Base-by-base conservation (phyloP, 2,329 filamentous ascomycete genomes). In the Fusarium mundagurra region DNA sequence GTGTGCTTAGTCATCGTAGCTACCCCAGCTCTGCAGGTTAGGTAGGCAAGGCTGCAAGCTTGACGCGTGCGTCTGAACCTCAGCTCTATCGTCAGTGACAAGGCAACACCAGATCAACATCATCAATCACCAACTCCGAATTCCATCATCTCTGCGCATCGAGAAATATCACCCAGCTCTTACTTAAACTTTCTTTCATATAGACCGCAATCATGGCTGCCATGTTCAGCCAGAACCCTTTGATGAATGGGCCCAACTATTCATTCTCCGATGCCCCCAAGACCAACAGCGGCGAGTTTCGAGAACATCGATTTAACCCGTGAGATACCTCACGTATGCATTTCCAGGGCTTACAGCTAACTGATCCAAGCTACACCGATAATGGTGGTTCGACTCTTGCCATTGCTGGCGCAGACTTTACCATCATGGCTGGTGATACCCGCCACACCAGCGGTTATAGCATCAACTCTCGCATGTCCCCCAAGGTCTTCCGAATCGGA, bases 401-500 rank as follows among this genome's bases (percentile, higher is more conserved):
- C 80, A 98, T 99, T 84, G 92, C 94, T 44, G 96, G 97, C 78
- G 91, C 92, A 81, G 94, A 97, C 87, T 99, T 98, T 88, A 91
- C 95, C 81, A 97, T 99, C 86, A 91, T 99, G 83, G 96, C 96
- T 50, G 96, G 97, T 85, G 96, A 99, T 87, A 99, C 96, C 78
- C 94, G 96, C 82, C 94, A 94, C 81, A 98, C 95, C 64, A 93
- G 94, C 75, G 96, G 97, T 82, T 99, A 98, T 91, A 98, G 93
- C 88, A 99, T 99, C 92, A 98, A 99, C 91, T 95, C 95, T 68
- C 93, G 96, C 80, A 96, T 94, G 87, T 90, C 92, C 68, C 96
- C 96, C 65, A 99, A 99, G 86, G 93, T 99, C 73, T 99, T 98
- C 90, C 95, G 94, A 85, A 97, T 99, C 78, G 96, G 97, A 69